Evolutionary conservation across 106 monocot genomes (phyloP), one percentile per base, ranked within the genome.

Genomic region (Ottelia alismoides): DNA sequence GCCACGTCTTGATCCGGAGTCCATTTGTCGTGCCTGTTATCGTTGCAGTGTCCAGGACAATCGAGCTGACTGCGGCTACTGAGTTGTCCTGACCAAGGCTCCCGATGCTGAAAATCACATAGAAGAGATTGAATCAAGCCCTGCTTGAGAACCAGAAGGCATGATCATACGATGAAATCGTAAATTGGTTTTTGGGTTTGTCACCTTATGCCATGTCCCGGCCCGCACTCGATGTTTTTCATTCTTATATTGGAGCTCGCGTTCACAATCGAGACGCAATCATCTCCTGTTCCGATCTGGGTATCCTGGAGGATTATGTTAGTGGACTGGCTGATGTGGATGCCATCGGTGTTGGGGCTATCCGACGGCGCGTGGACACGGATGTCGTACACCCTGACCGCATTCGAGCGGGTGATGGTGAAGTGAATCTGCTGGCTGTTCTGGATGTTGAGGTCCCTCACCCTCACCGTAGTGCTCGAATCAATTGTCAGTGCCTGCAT

Each of bases 401-500:
- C 52, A 18, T 68, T 11, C 53, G 48, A 21, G 1, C 3, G 12
- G 59, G 54, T 54, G 6, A 45, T 11, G 20, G 51, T 52, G 18
- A 78, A 24, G 47, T 49, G 30, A 23, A 68, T 40, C 73, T 81
- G 85, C 53, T 77, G 91, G 22, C 77, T 71, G 61, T 51, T 81
- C 67, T 78, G 74, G 27, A 91, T 30, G 10, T 58, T 73, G 21
- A 91, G 76, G 45, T 71, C 63, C 48, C 48, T 78, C 57, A 96
- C 74, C 49, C 69, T 62, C 51, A 98, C 24, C 50, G 61, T 66
- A 1, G 69, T 64, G 74, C 96, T 74, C 44, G 69, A 74, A 57
- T 98, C 89, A 2, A 98, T 85, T 16, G 79, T 85, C 47, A 98
- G 11, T 45, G 96, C 90, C 98, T 98, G 72, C 57, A 57, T 26